Percentiles rank a stretch among this genome's conserved stretches.
phyloP scores from a whole-genome alignment of 1,139 yeast genomes.

The Lodderomyces oxycetoniae region DNA sequence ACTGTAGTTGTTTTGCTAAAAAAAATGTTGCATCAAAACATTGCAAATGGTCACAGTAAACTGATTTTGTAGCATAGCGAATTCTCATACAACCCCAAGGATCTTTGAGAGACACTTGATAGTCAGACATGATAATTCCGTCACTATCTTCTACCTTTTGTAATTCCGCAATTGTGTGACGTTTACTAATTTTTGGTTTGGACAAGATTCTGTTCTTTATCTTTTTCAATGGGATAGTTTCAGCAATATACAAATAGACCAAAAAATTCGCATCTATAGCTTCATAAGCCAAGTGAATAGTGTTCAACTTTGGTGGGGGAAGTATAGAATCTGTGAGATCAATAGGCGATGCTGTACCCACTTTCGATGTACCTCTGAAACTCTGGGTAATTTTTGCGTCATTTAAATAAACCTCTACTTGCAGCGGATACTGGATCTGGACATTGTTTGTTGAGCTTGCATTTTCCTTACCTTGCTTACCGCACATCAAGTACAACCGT shows the following conservation, averaged over 20 bases:
- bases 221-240: conserved; percentile 37
- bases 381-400: conserved; percentile 37
- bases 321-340: conserved; percentile 49
- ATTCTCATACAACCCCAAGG: conserved; percentile 63
- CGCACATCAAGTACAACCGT: conserved; percentile 46
- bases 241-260: conserved; percentile 53
- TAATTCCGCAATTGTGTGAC: conserved; percentile 43
- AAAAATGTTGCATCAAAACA: conserved; percentile 67
- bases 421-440: conserved; percentile 52
- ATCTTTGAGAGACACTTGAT: conserved; percentile 55
- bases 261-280: conserved; percentile 30
- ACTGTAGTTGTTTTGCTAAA: conserved; percentile 54
- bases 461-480: conserved; percentile 23
- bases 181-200: conserved; percentile 45
- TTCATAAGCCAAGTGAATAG: conserved; percentile 46
- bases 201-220: conserved; percentile 17
- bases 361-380: conserved; percentile 55
- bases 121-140: conserved; percentile 52
- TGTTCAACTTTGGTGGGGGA: conserved; percentile 28
- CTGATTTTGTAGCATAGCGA: conserved; percentile 55
- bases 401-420: conserved; percentile 53
- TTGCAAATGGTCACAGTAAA: conserved; percentile 59
- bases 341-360: conserved; percentile 66
- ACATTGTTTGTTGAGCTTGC: conserved; percentile 26
- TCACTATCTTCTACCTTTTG: conserved; percentile 46